A percentile compares a stretch with the other conserved stretches of the same genome.
phyloP scores from a whole-genome alignment of 1,284 basidiomycete species.

The Anthracocystis walkeri region DNA sequence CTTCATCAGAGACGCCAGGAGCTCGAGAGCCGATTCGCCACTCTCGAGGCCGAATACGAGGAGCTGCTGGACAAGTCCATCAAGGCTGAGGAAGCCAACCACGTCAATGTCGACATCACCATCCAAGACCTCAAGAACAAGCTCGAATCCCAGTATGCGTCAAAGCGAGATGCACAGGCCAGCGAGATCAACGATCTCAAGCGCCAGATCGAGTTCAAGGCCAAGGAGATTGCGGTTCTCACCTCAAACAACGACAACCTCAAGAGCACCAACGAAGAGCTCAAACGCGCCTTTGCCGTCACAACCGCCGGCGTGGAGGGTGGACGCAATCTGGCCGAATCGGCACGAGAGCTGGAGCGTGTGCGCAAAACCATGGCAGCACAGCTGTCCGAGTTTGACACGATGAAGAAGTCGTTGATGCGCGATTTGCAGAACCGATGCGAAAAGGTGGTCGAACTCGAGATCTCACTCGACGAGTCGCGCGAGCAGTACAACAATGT shows the following conservation, averaged over 20 bases:
- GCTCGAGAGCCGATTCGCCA: conserved; percentile 82
- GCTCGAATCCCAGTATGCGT: conserved; percentile 91
- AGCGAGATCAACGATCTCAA: conserved; percentile 89
- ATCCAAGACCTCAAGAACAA: conserved; percentile 92
- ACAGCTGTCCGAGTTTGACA: conserved; percentile 97
- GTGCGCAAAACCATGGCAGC: conserved; percentile 96
- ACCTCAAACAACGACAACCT: conserved; percentile 90
- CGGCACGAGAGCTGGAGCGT: conserved; percentile 94
- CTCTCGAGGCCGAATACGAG: conserved; percentile 92
- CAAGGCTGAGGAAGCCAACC: conserved; percentile 66
- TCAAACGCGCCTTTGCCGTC: conserved; percentile 87
- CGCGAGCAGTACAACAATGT: conserved; percentile 99
- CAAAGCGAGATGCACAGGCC: conserved; percentile 88
- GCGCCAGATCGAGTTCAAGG: conserved; percentile 88
- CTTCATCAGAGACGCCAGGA: conserved; percentile 85
- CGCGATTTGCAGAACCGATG: conserved; percentile 98
- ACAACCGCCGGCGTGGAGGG: conserved; percentile 96
- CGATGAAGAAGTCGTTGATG: conserved; percentile 98
- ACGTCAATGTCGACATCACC: conserved; percentile 74
- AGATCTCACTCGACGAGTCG: conserved; percentile 98
- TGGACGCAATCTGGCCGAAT: conserved; percentile 86
- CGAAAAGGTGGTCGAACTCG: conserved; percentile 99
- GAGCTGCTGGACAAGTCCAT: conserved; percentile 79
- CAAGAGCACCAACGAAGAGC: conserved; percentile 96
- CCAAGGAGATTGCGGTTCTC: conserved; percentile 85